Evolutionary conservation across 148 eudicot genomes (phyloP).

Genomic region (Chenopodium berlandieri): DNA sequence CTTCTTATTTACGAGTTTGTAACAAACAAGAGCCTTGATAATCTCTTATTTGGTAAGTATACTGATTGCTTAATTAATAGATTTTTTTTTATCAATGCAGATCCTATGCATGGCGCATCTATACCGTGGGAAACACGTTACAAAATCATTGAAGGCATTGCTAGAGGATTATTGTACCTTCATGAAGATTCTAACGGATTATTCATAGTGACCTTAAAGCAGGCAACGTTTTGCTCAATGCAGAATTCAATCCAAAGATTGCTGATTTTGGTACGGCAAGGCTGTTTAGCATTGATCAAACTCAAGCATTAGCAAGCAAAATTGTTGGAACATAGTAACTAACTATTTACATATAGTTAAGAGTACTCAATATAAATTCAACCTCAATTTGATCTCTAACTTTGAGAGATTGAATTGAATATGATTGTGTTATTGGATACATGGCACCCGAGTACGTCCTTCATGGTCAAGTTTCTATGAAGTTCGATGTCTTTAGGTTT

Average conservation of each 20-base stretch:
- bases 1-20: constrained; percentile 29
- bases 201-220: constrained; percentile 47
- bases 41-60: constrained; percentile 18
- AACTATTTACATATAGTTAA: too few species aligned
- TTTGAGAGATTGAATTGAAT: not conserved
- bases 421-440: constrained; percentile 34
- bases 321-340: constrained; percentile 38
- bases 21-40: constrained; percentile 25
- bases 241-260: constrained; percentile 41
- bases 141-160: constrained; percentile 38
- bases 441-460: constrained; percentile 40
- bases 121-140: constrained; percentile 34
- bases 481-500: constrained; percentile 43
- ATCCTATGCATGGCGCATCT: constrained; percentile 17
- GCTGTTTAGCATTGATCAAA: constrained; percentile 30
- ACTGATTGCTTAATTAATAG: too few species aligned
- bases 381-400: not conserved
- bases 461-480: constrained; percentile 33
- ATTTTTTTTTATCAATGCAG: not conserved
- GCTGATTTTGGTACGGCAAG: constrained; percentile 51
- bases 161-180: constrained; percentile 38
- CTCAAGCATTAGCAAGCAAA: constrained; percentile 30
- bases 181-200: constrained; percentile 40
- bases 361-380: not conserved
- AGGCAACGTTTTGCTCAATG: constrained; percentile 37